Evolutionary conservation across 176 grass and related monocot species (phyloP).

Genomic region (Eragrostis curvula): DNA sequence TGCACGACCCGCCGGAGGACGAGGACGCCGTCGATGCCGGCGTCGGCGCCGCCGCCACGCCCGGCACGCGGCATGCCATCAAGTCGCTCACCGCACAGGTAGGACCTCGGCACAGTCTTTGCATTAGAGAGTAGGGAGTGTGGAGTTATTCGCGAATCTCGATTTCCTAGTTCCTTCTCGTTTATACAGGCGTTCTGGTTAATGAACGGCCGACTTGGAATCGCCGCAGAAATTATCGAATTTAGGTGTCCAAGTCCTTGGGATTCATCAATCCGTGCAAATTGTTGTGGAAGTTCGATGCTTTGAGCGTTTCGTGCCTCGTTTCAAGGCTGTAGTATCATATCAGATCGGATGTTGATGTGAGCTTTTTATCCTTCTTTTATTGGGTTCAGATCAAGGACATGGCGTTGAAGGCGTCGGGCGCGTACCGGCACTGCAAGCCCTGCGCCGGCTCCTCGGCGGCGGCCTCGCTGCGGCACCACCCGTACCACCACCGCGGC

Average conservation of each 20-base stretch:
- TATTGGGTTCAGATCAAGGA: conserved; percentile 75
- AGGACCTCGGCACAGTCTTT: conserved; percentile 3
- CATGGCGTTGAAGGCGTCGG: conserved; percentile 92
- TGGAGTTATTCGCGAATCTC: background rate
- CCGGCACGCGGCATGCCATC: conserved; percentile 84
- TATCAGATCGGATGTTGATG: conserved; percentile 48
- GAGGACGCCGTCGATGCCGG: conserved; percentile 45
- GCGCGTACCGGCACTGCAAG: conserved; percentile 95
- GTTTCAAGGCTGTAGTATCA: conserved; percentile 34
- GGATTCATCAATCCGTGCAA: background rate
- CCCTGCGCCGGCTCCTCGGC: conserved; percentile 68
- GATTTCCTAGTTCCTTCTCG: background rate
- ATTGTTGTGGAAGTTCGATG: background rate
- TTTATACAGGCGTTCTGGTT: background rate
- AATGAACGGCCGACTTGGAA: background rate
- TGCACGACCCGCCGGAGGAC: conserved; percentile 62
- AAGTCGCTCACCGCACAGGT: conserved; percentile 94
- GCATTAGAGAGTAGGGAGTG: background rate
- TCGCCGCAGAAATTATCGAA: background rate
- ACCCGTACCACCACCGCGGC: conserved; percentile 62
- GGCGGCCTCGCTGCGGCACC: conserved; percentile 46
- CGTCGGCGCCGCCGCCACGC: conserved; percentile 46
- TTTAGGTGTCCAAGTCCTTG: background rate
- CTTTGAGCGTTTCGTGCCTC: conserved; percentile 8
- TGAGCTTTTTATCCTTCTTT: conserved; percentile 6